Evolutionary conservation across 2,329 filamentous ascomycete genomes (phyloP).

Genomic region (Pseudocercospora ulei): DNA sequence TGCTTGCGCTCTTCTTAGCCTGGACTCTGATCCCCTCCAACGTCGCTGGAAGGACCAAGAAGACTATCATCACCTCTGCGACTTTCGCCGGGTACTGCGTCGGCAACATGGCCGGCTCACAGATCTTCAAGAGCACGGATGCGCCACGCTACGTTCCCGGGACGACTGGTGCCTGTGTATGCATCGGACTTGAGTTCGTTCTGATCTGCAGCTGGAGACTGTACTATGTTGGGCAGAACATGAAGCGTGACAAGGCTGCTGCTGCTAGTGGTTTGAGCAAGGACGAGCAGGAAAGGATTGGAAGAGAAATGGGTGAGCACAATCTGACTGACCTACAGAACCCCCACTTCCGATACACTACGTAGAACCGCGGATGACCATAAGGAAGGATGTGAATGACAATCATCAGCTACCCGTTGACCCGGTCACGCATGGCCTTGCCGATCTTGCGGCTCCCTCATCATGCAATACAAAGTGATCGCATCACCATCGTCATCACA

Average conservation of each 20-base stretch:
- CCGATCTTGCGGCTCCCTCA: conserved; percentile 37
- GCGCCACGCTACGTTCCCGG: conserved; percentile 42
- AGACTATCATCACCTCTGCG: conserved; percentile 40
- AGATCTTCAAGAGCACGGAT: conserved; percentile 41
- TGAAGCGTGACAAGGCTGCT: conserved; percentile 23
- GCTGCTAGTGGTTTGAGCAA: conserved; percentile 35
- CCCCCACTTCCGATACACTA: conserved; percentile 28
- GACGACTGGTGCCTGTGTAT: conserved; percentile 37
- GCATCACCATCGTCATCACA: conserved; percentile 53
- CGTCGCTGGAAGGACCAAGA: conserved; percentile 42
- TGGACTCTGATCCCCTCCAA: conserved; percentile 40
- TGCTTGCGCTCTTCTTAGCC: conserved; percentile 32
- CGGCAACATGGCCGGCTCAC: conserved; percentile 43
- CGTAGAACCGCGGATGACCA: conserved; percentile 9
- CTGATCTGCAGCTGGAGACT: conserved; percentile 37
- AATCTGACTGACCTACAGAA: conserved; percentile 56
- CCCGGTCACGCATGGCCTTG: neutral
- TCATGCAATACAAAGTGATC: conserved; percentile 42
- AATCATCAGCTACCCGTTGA: too few relatives aligned
- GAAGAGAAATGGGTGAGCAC: conserved; percentile 58
- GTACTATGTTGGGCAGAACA: conserved; percentile 39
- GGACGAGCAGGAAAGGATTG: conserved; percentile 54
- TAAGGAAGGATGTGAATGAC: too few relatives aligned
- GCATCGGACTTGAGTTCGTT: conserved; percentile 30
- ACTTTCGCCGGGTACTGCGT: conserved; percentile 43